Conservation (phyloP, 2,329 filamentous ascomycete species). For the Calcarisporium arbuscula region DNA sequence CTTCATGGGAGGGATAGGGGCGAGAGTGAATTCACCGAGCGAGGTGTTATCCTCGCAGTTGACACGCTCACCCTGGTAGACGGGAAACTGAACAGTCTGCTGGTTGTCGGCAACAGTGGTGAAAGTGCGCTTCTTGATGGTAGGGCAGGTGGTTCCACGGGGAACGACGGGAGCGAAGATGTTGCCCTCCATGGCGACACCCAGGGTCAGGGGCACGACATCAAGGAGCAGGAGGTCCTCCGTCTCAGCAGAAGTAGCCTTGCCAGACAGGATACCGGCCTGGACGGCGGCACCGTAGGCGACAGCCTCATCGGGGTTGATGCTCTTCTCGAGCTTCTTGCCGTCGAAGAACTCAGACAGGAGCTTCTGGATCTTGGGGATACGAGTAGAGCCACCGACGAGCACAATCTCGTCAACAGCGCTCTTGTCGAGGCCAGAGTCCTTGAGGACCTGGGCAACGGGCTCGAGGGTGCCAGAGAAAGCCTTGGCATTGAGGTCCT, state of each 20-base stretch:
- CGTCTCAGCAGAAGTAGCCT: conserved; percentile 93
- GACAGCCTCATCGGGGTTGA: conserved; percentile 99
- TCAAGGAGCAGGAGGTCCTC: conserved; percentile 92
- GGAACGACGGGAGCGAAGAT: conserved; percentile 94
- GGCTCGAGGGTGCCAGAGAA: conserved; percentile 92
- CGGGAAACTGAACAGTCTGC: conserved; percentile 69
- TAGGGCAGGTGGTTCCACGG: conserved; percentile 69
- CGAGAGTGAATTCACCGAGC: conserved; percentile 92
- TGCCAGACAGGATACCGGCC: conserved; percentile 96
- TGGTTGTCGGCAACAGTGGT: conserved; percentile 77
- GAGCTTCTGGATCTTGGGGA: conserved; percentile 97
- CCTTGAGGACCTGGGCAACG: conserved; percentile 94
- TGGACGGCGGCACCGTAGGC: conserved; percentile 98
- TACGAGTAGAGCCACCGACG: conserved; percentile 98
- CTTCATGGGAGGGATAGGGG: conserved; percentile 80
- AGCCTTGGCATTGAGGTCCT: conserved; percentile 94
- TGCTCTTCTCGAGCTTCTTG: conserved; percentile 99
- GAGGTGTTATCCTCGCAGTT: conserved; percentile 99
- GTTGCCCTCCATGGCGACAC: conserved; percentile 99
- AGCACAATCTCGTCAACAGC: conserved; percentile 97
- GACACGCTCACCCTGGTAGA: conserved; percentile 93
- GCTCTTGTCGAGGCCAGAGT: conserved; percentile 79
- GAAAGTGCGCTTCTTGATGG: conserved; percentile 82
- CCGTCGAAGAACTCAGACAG: conserved; percentile 98
- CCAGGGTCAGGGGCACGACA: conserved; percentile 91